Percentiles rank a stretch among this genome's conserved stretches.
These are phyloP conservation scores for Boechera retrofracta DNA, from an alignment of 345 rosid genomes.

Conservation along the genomic window DNA sequence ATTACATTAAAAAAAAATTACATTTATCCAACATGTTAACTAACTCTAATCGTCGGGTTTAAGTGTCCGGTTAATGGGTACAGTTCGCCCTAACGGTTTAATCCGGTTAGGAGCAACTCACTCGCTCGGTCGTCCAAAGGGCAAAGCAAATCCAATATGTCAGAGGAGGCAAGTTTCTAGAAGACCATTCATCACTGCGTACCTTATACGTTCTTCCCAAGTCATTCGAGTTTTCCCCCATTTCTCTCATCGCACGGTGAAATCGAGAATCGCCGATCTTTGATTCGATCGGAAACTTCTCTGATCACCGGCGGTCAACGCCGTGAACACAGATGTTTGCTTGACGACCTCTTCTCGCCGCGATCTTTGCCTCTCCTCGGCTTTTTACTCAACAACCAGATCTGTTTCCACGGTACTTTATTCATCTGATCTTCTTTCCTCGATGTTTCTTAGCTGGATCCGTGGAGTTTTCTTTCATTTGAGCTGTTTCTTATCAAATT, in stretches of 20 bases:
- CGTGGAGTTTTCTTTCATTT: conserved; percentile 6
- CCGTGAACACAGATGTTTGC: conserved; percentile 20
- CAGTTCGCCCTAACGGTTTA: conserved; percentile 32
- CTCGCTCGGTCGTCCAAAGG: conserved; percentile 25
- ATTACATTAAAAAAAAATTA: too few species aligned
- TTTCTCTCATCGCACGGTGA: conserved; percentile 36
- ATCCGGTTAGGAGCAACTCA: conserved; percentile 23
- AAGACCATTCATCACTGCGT: conserved; percentile 34
- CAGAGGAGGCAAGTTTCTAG: conserved; percentile 38
- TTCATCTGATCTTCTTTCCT: background rate
- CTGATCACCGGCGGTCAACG: conserved; percentile 34
- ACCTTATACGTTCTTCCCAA: background rate
- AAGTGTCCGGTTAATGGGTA: conserved; percentile 31
- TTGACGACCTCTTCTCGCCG: conserved; percentile 31
- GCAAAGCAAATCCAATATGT: conserved; percentile 36
- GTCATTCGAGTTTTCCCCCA: background rate
- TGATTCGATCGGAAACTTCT: conserved; percentile 24
- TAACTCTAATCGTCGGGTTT: background rate
- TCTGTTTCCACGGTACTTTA: conserved; percentile 39
- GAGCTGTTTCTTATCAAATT: conserved; percentile 17
- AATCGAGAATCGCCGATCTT: conserved; percentile 32
- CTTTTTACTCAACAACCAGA: conserved; percentile 31
- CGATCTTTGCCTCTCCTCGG: conserved; percentile 31
- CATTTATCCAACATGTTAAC: background rate
- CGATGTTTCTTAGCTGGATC: conserved; percentile 28